A percentile compares a stretch with the other conserved stretches of the same genome.
These are phyloP conservation scores for Globisporangium spiculum DNA, from an alignment of 352 stramenopile species.

Conservation along the genomic window DNA sequence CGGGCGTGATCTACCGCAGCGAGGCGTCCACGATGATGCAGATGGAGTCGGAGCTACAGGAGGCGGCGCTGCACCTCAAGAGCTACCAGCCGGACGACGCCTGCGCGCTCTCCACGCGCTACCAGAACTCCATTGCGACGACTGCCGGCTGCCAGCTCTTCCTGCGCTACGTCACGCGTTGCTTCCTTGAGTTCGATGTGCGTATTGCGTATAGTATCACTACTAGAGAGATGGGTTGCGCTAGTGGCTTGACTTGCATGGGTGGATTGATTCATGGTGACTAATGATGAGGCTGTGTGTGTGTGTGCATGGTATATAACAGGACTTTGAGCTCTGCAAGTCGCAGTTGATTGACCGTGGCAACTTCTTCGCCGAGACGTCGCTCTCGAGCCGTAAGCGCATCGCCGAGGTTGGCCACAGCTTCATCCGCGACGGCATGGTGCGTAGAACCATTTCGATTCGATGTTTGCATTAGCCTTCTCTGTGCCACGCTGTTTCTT, in stretches of 20 bases:
- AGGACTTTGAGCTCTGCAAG: slow-evolving; percentile 92
- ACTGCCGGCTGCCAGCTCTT: slow-evolving; percentile 92
- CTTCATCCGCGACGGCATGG: slow-evolving; percentile 94
- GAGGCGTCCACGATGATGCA: slow-evolving; percentile 96
- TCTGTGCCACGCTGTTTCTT: not conserved
- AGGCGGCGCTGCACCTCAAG: slow-evolving; percentile 74
- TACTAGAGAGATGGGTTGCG: not conserved
- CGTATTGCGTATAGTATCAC: slow-evolving; percentile 3
- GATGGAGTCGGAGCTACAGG: slow-evolving; percentile 90
- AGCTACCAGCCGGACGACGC: slow-evolving; percentile 47
- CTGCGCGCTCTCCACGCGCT: slow-evolving; percentile 35
- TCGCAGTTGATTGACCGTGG: slow-evolving; percentile 90
- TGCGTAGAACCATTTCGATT: slow-evolving; percentile 20
- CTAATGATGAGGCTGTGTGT: not conserved
- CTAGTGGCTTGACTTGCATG: no score
- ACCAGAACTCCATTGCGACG: slow-evolving; percentile 89
- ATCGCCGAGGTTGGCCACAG: slow-evolving; percentile 92
- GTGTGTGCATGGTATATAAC: not conserved
- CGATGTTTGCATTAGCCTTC: no score
- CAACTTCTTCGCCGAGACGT: slow-evolving; percentile 92
- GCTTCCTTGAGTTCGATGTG: slow-evolving; percentile 88
- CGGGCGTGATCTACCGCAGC: slow-evolving; percentile 89
- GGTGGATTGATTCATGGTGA: not conserved
- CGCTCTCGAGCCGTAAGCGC: slow-evolving; percentile 87
- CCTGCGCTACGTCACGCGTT: slow-evolving; percentile 91